Percentiles rank a stretch among this genome's conserved stretches.
Evolutionary conservation across 352 stramenopile genomes (phyloP).

Genomic region (Peronospora farinosa): DNA sequence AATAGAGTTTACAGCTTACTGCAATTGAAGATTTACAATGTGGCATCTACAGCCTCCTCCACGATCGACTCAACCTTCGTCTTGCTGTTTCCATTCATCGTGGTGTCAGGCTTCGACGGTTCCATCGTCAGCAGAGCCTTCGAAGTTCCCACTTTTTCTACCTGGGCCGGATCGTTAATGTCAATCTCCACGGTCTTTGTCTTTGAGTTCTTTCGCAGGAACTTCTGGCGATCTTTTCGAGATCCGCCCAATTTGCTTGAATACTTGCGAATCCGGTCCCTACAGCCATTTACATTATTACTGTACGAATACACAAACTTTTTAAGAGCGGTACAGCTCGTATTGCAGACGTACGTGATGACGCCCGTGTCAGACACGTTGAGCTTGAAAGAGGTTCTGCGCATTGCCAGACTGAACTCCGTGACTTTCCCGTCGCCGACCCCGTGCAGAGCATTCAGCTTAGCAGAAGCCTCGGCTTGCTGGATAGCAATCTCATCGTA

Average conservation of each 20-base stretch:
- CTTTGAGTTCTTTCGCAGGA: constrained; percentile 43
- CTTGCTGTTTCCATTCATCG: constrained; percentile 18
- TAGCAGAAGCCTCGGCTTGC: constrained; percentile 54
- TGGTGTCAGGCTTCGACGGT: constrained; percentile 9
- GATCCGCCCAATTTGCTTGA: constrained; percentile 65
- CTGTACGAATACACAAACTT: neutral
- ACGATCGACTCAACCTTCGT: constrained; percentile 38
- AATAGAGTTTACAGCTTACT: constrained; percentile 8
- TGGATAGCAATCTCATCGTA: constrained; percentile 65
- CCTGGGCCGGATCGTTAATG: constrained; percentile 30
- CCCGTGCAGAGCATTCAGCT: constrained; percentile 56
- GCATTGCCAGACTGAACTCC: constrained; percentile 40
- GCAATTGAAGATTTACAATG: constrained; percentile 31
- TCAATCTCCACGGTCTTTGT: constrained; percentile 18
- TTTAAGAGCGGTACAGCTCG: neutral
- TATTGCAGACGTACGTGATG: constrained; percentile 58
- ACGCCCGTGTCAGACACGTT: constrained; percentile 45
- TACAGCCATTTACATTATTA: constrained; percentile 12
- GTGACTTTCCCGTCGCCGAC: constrained; percentile 45
- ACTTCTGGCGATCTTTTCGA: constrained; percentile 64
- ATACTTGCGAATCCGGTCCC: constrained; percentile 67
- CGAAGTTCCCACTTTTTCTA: constrained; percentile 8
- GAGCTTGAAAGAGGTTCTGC: constrained; percentile 68
- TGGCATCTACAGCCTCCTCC: constrained; percentile 51
- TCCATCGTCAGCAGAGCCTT: constrained; percentile 11